Evolutionary conservation across 371 early-diverging fungal genomes (phyloP).

Genomic region (Circinella umbellata): DNA sequence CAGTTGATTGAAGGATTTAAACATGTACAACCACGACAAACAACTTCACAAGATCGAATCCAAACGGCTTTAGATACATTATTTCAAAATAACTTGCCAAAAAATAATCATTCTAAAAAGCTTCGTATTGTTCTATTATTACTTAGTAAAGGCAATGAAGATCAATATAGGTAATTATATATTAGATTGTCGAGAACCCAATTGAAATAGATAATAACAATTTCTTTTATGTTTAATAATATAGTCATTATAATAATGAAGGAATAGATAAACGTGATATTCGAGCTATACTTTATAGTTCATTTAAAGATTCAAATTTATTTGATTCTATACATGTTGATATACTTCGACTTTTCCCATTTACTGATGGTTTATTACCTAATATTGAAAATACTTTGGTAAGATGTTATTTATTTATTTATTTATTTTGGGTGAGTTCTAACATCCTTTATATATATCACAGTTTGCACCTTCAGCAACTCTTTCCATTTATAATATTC

Average conservation of each 20-base stretch:
- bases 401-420: too few relatives aligned
- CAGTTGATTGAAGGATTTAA: slow-evolving; percentile 2
- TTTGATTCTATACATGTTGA: slow-evolving; percentile 6
- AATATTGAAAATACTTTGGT: not conserved
- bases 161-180: not conserved
- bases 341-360: not conserved
- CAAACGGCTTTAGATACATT: slow-evolving; percentile 5
- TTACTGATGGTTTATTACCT: not conserved
- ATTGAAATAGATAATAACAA: too few relatives aligned
- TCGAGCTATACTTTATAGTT: not conserved
- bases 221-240: too few relatives aligned
- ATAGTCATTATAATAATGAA: slow-evolving; percentile 2
- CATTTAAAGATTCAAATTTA: not conserved
- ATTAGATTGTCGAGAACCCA: not conserved
- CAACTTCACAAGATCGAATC: not conserved
- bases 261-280: not conserved
- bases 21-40: slow-evolving; percentile 4
- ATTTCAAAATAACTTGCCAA: not conserved
- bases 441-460: not conserved
- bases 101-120: not conserved
- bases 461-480: slow-evolving; percentile 11
- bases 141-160: slow-evolving; percentile 2
- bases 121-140: slow-evolving; percentile 1
- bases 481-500: slow-evolving; percentile 36
- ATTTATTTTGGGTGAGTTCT: not conserved